These are phyloP conservation scores for Malassezia psittaci DNA, from an alignment of 1,284 basidiomycete genomes.

Conservation along the genomic window DNA sequence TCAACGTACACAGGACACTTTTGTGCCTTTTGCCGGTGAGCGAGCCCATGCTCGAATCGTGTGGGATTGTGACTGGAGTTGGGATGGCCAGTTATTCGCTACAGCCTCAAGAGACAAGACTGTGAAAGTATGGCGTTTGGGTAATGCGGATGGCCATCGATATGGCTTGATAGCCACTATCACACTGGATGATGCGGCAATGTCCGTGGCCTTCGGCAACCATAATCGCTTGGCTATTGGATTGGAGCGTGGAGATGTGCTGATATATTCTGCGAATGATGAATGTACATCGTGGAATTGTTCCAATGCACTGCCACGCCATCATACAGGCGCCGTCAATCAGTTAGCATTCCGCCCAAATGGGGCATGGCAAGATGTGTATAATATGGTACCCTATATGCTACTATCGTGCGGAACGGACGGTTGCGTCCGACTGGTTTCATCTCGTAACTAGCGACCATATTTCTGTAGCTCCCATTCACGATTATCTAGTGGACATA, in stretches of 20 bases:
- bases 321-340: constrained; percentile 35
- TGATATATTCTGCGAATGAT: constrained; percentile 53
- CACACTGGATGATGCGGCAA: constrained; percentile 24
- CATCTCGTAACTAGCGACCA: constrained; percentile 12
- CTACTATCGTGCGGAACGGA: constrained; percentile 33
- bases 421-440: constrained; percentile 24
- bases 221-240: constrained; percentile 64
- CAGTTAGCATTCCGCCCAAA: constrained; percentile 32
- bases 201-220: constrained; percentile 23
- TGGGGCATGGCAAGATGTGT: constrained; percentile 20
- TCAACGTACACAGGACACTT: constrained; percentile 41
- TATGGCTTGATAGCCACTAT: constrained; percentile 20
- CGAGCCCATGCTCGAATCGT: constrained; percentile 86
- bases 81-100: constrained; percentile 60
- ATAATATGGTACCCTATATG: constrained; percentile 17
- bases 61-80: constrained; percentile 82
- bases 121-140: constrained; percentile 50
- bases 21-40: constrained; percentile 48
- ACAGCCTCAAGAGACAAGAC: constrained; percentile 93
- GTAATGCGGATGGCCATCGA: constrained; percentile 14
- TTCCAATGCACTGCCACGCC: constrained; percentile 16
- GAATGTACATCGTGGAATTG: constrained; percentile 14
- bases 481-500: constrained; percentile 93
- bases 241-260: constrained; percentile 84
- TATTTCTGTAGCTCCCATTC: constrained; percentile 80